Base-by-base conservation (phyloP, 2,329 filamentous ascomycete genomes). In the Bipolaris cookei region DNA sequence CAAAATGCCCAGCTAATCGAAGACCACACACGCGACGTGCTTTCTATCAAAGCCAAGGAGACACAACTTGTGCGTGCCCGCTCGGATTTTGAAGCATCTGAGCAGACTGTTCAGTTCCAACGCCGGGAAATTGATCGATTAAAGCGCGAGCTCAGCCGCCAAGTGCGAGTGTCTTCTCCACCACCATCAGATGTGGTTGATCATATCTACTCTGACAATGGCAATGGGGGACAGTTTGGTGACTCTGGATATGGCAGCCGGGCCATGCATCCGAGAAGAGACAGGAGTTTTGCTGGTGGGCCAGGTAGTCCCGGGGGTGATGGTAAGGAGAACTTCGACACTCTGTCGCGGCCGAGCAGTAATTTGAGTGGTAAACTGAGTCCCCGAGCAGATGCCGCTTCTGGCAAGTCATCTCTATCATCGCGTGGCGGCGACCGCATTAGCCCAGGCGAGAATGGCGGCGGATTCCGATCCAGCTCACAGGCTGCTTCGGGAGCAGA, bases 21-120 rank as follows among this genome's bases (percentile, higher is more conserved):
- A 77, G 94, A 98, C 69, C 94, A 98, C 75, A 99, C 95, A 0
- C 86, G 94, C 45, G 94, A 99, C 69, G 92, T 97, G 0, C 83
- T 99, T 39, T 95, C 92, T 67, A 96, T 99, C 79, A 98, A 98
- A 76, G 95, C 95, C 13, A 99, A 99, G 78, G 95, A 99, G 77
- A 98, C 95, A 3, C 95, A 99, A 70, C 84, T 99, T 4, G 94
- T 98, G 8, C 89, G 95, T 42, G 93, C 95, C 10, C 86, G 93
- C 52, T 92, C 90, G 64, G 95, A 99, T 70, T 90, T 90, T 30
- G 94, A 98, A 75, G 88, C 91, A 0, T 91, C 93, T 0, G 92
- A 97, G 73, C 88, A 92, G 68, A 89, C 88, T 56, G 92, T 95
- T 50, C 91, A 95, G 60, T 89, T 91, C 55, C 84, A 97, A 51